Evolutionary conservation across 441 rosid species (phyloP), one percentile per base, ranked within the genome.

Genomic region (Corymbia citriodora): DNA sequence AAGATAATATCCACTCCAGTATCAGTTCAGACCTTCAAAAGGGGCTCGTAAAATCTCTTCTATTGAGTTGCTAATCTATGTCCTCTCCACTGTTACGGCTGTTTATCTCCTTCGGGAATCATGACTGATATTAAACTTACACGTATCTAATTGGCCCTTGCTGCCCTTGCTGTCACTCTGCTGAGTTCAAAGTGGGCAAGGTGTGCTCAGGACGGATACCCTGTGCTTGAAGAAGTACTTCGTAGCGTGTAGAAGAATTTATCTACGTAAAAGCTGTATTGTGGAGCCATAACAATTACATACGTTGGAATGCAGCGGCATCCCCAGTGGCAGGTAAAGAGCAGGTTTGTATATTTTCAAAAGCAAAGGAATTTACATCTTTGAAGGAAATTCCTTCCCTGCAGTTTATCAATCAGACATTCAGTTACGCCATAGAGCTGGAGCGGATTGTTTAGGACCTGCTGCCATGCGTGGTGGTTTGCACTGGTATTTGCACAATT

Each of bases 361-460:
- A n/a, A n/a, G n/a, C n/a, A n/a, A n/a, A n/a, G n/a, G n/a, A n/a
- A n/a, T n/a, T n/a, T n/a, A n/a, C n/a, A n/a, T n/a, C n/a, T n/a
- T n/a, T n/a, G n/a, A n/a, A n/a, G n/a, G n/a, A n/a, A n/a, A n/a
- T n/a, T n/a, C n/a, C n/a, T n/a, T n/a, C n/a, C n/a, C n/a, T n/a
- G n/a, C n/a, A n/a, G n/a, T n/a, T n/a, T n/a, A n/a, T n/a, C n/a
- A n/a, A n/a, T n/a, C n/a, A n/a, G n/a, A n/a, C n/a, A n/a, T n/a
- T n/a, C n/a, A n/a, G n/a, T n/a, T n/a, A n/a, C n/a, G n/a, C n/a
- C n/a, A n/a, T n/a, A n/a, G n/a, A n/a, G n/a, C n/a, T n/a, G n/a
- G n/a, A n/a, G n/a, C 96, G 96, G 88, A 97, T 97, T 19, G 99
- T 97, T 92, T 98, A 94, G 93, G 68, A 7, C 25, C 53, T 83